A percentile compares a stretch with the other conserved stretches of the same genome.
These are phyloP conservation scores for Penicillium cinerascens DNA, from an alignment of 495 filamentous ascomycete species.

Conservation along the genomic window DNA sequence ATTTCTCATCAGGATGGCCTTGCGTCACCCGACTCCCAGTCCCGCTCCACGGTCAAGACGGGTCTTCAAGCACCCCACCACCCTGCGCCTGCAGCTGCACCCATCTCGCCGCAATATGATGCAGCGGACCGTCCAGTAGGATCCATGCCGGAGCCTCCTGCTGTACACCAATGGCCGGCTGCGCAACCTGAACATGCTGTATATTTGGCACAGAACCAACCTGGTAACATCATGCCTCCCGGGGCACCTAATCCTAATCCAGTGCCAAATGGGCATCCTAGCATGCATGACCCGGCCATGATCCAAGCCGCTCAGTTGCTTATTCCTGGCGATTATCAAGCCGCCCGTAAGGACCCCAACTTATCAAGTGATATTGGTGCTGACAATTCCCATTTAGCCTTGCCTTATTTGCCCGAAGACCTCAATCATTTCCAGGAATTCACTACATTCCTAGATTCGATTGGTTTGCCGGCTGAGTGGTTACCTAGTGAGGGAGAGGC, in stretches of 20 bases:
- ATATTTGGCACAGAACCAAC: slow-evolving; percentile 27
- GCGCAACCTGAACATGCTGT: slow-evolving; percentile 17
- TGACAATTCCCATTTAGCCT: slow-evolving; percentile 17
- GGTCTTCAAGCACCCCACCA: slow-evolving; percentile 14
- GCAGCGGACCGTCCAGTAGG: slow-evolving; percentile 20
- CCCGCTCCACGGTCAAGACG: slow-evolving; percentile 16
- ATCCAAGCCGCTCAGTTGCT: slow-evolving; percentile 41
- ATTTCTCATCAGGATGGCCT: slow-evolving; percentile 38
- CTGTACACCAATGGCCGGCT: slow-evolving; percentile 33
- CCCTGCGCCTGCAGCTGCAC: slow-evolving; percentile 18
- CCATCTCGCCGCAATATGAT: slow-evolving; percentile 22
- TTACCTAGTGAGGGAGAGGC: slow-evolving; percentile 29
- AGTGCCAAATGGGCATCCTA: slow-evolving; percentile 14
- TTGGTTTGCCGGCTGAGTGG: slow-evolving; percentile 40
- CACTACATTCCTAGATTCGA: slow-evolving; percentile 41
- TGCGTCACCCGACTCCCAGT: slow-evolving; percentile 31
- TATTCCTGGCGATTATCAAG: slow-evolving; percentile 33
- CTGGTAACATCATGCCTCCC: slow-evolving; percentile 16
- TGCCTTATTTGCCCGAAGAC: slow-evolving; percentile 37
- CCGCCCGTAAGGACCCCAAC: slow-evolving; percentile 14
- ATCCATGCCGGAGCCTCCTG: slow-evolving; percentile 23
- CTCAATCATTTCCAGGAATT: slow-evolving; percentile 42
- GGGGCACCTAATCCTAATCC: slow-evolving; percentile 12
- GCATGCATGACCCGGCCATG: slow-evolving; percentile 38
- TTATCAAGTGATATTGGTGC: background rate